phyloP scores from a whole-genome alignment of 2,329 filamentous ascomycete species.

The Fusarium piperis region DNA sequence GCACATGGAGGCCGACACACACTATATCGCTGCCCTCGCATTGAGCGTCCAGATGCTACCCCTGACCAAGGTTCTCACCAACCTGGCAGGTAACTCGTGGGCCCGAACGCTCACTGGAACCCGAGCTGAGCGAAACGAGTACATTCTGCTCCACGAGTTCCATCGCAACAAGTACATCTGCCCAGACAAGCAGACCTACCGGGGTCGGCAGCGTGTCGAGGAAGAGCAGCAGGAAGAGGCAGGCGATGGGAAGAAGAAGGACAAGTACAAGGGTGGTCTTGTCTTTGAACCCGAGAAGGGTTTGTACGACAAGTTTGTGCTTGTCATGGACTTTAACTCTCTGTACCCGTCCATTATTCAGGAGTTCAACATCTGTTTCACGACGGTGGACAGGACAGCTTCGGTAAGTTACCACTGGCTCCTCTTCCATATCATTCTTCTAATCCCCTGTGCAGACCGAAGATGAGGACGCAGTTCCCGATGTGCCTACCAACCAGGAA shows the following conservation, averaged over 20 bases:
- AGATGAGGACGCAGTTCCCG: constrained; percentile 88
- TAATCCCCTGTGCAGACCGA: constrained; percentile 56
- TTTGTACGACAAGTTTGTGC: constrained; percentile 95
- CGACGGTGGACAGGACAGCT: constrained; percentile 84
- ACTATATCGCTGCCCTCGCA: constrained; percentile 92
- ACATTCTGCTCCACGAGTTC: constrained; percentile 98
- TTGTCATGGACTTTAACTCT: constrained; percentile 99
- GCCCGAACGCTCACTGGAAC: constrained; percentile 95
- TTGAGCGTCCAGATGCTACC: constrained; percentile 91
- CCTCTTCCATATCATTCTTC: background rate
- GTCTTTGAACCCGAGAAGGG: constrained; percentile 98
- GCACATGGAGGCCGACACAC: constrained; percentile 94
- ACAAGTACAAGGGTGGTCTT: constrained; percentile 98
- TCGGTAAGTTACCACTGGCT: constrained; percentile 64
- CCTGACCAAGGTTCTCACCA: constrained; percentile 93
- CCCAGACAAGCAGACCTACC: constrained; percentile 90
- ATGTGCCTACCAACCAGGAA: constrained; percentile 80
- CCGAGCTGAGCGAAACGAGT: constrained; percentile 96
- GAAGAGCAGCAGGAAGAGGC: constrained; percentile 76
- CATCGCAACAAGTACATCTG: constrained; percentile 97
- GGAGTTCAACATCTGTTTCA: constrained; percentile 99
- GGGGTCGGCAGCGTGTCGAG: constrained; percentile 75
- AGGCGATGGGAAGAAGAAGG: constrained; percentile 91
- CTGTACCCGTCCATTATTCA: constrained; percentile 99
- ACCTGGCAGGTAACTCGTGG: constrained; percentile 98